phyloP scores from a whole-genome alignment of 371 early-diverging fungal species.

The Thermomucor indicae-seudaticae region DNA sequence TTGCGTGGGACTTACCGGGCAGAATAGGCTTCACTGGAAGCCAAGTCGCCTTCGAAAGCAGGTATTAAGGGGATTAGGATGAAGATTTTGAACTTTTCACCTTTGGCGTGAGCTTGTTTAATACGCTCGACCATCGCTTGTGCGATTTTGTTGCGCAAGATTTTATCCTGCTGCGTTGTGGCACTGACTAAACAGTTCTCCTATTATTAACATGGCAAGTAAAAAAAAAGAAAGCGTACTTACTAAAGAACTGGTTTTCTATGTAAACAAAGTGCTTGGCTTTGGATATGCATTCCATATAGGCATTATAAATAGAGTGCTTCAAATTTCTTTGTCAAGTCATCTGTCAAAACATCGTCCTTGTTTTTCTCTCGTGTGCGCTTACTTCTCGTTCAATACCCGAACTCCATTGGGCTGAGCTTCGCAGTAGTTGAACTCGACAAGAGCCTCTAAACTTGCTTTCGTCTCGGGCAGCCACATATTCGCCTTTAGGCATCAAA shows the following conservation, averaged over 20 bases:
- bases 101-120: constrained; percentile 63
- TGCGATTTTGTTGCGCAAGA: constrained; percentile 24
- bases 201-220: constrained; percentile 2
- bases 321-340: too few species aligned
- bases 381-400: constrained; percentile 54
- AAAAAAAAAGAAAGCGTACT: constrained; percentile 11
- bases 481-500: constrained; percentile 77
- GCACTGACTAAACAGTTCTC: constrained; percentile 11
- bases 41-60: constrained; percentile 84
- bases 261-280: constrained; percentile 89
- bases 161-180: constrained; percentile 31
- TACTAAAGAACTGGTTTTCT: constrained; percentile 91
- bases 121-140: constrained; percentile 74
- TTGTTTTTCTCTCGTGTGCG: not conserved
- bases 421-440: constrained; percentile 66
- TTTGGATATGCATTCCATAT: constrained; percentile 70
- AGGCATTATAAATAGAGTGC: constrained; percentile 83
- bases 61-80: constrained; percentile 90
- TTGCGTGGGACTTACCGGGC: constrained; percentile 41
- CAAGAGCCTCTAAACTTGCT: constrained; percentile 58
- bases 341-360: not conserved
- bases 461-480: constrained; percentile 64
- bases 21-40: constrained; percentile 69
- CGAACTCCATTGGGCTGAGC: constrained; percentile 65
- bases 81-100: constrained; percentile 74